Percentiles rank a stretch among this genome's conserved stretches.
Evolutionary conservation across 345 rosid genomes (phyloP).

Genomic region (Eutrema heterophyllum): DNA sequence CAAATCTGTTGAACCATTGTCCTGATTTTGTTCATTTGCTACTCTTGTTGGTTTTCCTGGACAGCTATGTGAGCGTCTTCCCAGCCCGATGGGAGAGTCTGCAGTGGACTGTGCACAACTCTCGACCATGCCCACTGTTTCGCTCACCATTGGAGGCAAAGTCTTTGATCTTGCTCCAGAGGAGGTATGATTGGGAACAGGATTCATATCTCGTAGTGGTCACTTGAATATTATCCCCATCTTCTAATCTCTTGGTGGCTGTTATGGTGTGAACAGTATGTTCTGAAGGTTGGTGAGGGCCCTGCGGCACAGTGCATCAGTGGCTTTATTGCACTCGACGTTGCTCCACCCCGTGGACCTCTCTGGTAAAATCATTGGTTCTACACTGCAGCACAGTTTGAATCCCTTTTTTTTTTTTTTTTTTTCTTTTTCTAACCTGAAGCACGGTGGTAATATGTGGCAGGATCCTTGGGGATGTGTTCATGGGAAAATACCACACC

Average conservation of each 20-base stretch:
- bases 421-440: not conserved
- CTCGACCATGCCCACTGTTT: conserved; percentile 76
- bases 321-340: conserved; percentile 76
- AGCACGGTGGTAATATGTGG: conserved; percentile 13
- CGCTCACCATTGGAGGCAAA: conserved; percentile 71
- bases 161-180: conserved; percentile 64
- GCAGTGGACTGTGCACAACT: conserved; percentile 66
- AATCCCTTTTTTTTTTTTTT: not conserved
- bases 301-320: conserved; percentile 79
- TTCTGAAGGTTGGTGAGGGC: conserved; percentile 83
- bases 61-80: conserved; percentile 83
- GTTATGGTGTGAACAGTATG: conserved; percentile 48
- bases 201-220: not conserved
- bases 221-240: not conserved
- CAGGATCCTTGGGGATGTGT: conserved; percentile 93
- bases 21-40: not conserved
- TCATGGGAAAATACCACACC: conserved; percentile 93
- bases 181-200: conserved; percentile 39
- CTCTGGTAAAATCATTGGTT: conserved; percentile 55
- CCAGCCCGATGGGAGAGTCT: conserved; percentile 85
- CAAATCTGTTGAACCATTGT: not conserved
- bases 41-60: not conserved
- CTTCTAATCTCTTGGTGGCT: not conserved
- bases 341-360: conserved; percentile 91
- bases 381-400: not conserved